Evolutionary conservation across 805 yeast genomes (phyloP), one percentile per base, ranked within the genome.

Genomic region (Millerago galiae): DNA sequence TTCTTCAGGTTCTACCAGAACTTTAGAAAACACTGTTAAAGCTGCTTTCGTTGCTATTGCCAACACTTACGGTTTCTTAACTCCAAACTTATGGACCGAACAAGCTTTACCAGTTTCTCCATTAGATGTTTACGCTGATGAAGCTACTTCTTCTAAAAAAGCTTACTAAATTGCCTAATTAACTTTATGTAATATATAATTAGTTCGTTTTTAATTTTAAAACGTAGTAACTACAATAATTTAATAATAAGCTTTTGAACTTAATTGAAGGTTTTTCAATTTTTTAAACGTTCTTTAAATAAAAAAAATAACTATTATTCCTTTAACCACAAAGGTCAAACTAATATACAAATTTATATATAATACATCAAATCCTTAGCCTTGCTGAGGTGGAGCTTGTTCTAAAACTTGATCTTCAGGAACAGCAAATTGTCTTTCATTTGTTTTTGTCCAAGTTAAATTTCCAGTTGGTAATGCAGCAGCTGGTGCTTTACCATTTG

Each of bases 41-140:
- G 99, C 99, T 68, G 87, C 97, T 66, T 93, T 93, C 81, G 90
- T 83, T 74, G 99, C 99, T 67, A 84, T 93, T 67, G 96, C 97
- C 79, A 91, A 90, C 95, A 88, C 99, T 62, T 93, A 93, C 88
- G 96, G 95, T 78, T 93, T 90, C 98, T 84, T 93, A 77, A 93
- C 99, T 72, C 99, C 99, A 70, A 85, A 90, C 95, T 81, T 93
- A 75, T 93, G 99, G 99, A 75, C 76, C 63, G 85, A 81, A 63
- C 79, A 81, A 65, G 79, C 86, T 55, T 80, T 90, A 68, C 79
- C 80, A 66, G 77, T 85, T 60, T 86, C 95, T 68, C 99, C 99
- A 71, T 79, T 93, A 72, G 99, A 93, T 67, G 80, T 83, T 67
- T 90, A 83, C 81, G 81, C 91, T 66, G 91, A 83, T 63, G 89